Percentiles rank a stretch among this genome's conserved stretches.
Conservation (phyloP, 2,329 filamentous ascomycete genomes). For the Colletotrichum truncatum region DNA sequence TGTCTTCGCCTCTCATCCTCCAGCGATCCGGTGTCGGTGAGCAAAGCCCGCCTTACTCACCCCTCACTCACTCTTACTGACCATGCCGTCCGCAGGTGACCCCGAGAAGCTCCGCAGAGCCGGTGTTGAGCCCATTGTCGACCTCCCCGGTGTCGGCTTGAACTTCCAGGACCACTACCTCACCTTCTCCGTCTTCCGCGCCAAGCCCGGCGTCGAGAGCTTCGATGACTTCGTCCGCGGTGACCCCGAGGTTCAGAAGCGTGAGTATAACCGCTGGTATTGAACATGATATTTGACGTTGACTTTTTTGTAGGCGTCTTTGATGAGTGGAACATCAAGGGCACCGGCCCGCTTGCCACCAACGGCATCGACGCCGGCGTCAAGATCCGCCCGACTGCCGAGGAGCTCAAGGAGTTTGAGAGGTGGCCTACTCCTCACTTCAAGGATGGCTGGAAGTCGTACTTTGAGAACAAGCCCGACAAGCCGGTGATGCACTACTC, state of each 20-base stretch:
- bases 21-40: constrained; percentile 76
- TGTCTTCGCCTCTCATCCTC: constrained; percentile 79
- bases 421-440: constrained; percentile 81
- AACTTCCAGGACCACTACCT: constrained; percentile 84
- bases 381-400: constrained; percentile 76
- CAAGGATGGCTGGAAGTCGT: constrained; percentile 78
- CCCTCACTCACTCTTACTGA: constrained; percentile 7
- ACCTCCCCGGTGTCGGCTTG: constrained; percentile 77
- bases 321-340: constrained; percentile 81
- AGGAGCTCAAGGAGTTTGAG: constrained; percentile 75
- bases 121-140: constrained; percentile 74
- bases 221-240: constrained; percentile 85
- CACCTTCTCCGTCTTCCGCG: constrained; percentile 75
- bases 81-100: constrained; percentile 57
- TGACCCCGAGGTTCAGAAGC: constrained; percentile 76
- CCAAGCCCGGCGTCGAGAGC: constrained; percentile 78
- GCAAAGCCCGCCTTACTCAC: not conserved
- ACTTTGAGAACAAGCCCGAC: constrained; percentile 86
- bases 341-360: constrained; percentile 79
- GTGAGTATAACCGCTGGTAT: constrained; percentile 40
- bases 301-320: constrained; percentile 62
- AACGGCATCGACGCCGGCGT: constrained; percentile 85
- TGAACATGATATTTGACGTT: not conserved
- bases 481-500: constrained; percentile 90
- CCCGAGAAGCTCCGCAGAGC: constrained; percentile 74